Evolutionary conservation across 768 basidiomycete species (phyloP), one percentile per base, ranked within the genome.

Genomic region (Collybia mongolica): DNA sequence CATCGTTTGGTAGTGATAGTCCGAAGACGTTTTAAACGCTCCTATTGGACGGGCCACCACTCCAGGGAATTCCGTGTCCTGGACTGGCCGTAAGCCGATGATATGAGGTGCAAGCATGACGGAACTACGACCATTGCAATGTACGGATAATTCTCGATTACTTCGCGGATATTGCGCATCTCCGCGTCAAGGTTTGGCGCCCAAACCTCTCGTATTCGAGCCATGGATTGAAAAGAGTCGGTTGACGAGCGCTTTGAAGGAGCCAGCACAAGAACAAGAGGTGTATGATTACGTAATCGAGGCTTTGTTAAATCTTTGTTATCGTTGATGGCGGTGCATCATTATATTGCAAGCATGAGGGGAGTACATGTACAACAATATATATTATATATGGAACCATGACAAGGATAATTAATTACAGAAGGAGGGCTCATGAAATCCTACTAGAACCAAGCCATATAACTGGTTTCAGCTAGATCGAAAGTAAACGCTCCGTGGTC

Each of bases 1-100:
- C 90, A 99, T 96, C 2, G 97, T 99, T 70, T 99, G 97, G 70
- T 98, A 99, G 70, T 98, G 96, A 64, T 98, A 98, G 71, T 99
- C 97, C 18, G 93, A 93, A 9, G 93, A 93, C 0, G 94, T 95
- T 68, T 93, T 93, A 78, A 98, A 98, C 28, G 85, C 77, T 5
- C 97, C 97, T 61, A 99, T 96, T 2, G 97, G 97, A 17, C 97
- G 83, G 2, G 96, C 97, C 48, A 99, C 97, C 38, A 98, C 94
- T 7, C 97, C 97, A 28, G 97, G 97, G 68, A 98, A 98, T 66
- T 99, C 97, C 46, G 97, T 98, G 68, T 99, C 96, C 96, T 98
- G 67, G 39, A 55, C 44, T 42, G 37, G 54, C 54, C 39, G 56
- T 66, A 54, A 69, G 67, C 57, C 54, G 52, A 54, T 43, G 39